Conservation (phyloP, 2,329 filamentous ascomycete genomes). For the Clarireedia hainanense region DNA sequence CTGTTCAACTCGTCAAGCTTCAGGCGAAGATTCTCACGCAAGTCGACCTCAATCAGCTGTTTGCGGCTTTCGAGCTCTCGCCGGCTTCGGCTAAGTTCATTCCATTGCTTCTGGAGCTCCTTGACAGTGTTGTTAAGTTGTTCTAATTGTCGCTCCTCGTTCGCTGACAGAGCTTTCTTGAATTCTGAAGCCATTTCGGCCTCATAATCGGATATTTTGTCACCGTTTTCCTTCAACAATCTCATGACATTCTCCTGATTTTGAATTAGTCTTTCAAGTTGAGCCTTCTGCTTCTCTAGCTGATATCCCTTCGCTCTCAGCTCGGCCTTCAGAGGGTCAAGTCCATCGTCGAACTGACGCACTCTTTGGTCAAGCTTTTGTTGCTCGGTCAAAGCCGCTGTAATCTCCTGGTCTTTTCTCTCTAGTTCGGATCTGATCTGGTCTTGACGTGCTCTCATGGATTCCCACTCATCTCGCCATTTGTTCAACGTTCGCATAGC, state of each 20-base stretch:
- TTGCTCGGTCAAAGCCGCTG: slow-evolving; percentile 71
- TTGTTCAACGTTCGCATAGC: slow-evolving; percentile 68
- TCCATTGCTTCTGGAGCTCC: slow-evolving; percentile 68
- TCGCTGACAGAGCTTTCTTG: slow-evolving; percentile 75
- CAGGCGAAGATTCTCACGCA: slow-evolving; percentile 82
- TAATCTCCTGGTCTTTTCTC: slow-evolving; percentile 80
- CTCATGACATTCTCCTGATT: slow-evolving; percentile 62
- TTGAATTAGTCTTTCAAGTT: slow-evolving; percentile 60
- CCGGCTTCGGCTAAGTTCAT: slow-evolving; percentile 63
- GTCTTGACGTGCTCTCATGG: slow-evolving; percentile 52
- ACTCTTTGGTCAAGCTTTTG: slow-evolving; percentile 76
- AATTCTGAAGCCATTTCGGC: slow-evolving; percentile 79
- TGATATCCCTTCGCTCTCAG: slow-evolving; percentile 67
- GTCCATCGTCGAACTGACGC: slow-evolving; percentile 71
- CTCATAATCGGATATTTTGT: slow-evolving; percentile 69
- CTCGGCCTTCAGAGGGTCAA: slow-evolving; percentile 71
- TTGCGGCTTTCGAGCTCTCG: slow-evolving; percentile 75
- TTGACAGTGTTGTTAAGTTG: slow-evolving; percentile 61
- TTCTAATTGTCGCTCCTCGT: slow-evolving; percentile 79
- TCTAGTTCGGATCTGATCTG: slow-evolving; percentile 66
- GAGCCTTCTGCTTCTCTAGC: slow-evolving; percentile 63
- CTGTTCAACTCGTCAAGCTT: slow-evolving; percentile 80
- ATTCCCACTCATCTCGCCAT: slow-evolving; percentile 68
- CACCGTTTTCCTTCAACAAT: slow-evolving; percentile 67
- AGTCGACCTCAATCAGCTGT: slow-evolving; percentile 73